Evolutionary conservation across 805 yeast species (phyloP).

Genomic region (Ogataea parapolymorpha): DNA sequence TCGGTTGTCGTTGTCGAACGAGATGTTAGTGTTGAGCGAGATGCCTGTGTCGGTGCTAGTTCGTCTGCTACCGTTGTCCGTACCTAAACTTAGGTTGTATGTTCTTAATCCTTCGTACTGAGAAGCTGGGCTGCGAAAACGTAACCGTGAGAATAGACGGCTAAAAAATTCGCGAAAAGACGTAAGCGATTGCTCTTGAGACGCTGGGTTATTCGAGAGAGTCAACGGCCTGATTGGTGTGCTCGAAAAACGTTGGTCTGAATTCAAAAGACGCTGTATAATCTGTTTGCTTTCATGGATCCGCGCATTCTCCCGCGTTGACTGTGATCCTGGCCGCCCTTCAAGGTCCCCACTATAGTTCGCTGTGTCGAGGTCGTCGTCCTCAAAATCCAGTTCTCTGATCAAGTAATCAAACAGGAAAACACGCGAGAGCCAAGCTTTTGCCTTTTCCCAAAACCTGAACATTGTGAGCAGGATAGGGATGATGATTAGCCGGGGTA

Average conservation of each 20-base stretch:
- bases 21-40: constrained; percentile 21
- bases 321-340: constrained; percentile 8
- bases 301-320: constrained; percentile 19
- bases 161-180: background rate
- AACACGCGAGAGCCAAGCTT: constrained; percentile 30
- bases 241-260: constrained; percentile 9
- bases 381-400: constrained; percentile 31
- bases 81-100: constrained; percentile 19
- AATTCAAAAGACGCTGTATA: constrained; percentile 21
- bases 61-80: constrained; percentile 14
- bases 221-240: constrained; percentile 22
- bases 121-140: background rate
- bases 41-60: constrained; percentile 26
- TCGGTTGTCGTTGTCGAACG: constrained; percentile 30
- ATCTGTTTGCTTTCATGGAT: constrained; percentile 30
- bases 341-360: constrained; percentile 14
- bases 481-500: constrained; percentile 73
- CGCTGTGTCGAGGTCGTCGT: constrained; percentile 3
- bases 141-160: constrained; percentile 2
- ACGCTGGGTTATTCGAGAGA: constrained; percentile 8
- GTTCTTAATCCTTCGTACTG: constrained; percentile 22
- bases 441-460: constrained; percentile 63
- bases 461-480: constrained; percentile 65
- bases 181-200: background rate
- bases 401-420: constrained; percentile 32